Percentiles rank a stretch among this genome's conserved stretches.
Conservation (phyloP, 257 asterid species). For the Solanum chiquidenum region DNA sequence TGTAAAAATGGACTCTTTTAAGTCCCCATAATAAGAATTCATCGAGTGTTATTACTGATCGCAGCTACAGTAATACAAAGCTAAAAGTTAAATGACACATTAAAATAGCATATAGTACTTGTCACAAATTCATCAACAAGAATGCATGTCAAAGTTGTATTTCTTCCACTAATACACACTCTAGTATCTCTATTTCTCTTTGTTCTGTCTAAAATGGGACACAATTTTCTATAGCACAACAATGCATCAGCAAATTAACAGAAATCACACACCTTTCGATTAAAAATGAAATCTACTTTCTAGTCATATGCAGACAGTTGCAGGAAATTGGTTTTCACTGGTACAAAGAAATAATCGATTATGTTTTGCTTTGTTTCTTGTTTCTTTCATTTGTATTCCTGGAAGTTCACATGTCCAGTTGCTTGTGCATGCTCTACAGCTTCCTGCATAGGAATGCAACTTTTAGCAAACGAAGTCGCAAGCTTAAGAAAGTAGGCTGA, state of each 20-base stretch:
- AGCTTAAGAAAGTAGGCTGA: not conserved
- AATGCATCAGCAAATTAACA: not conserved
- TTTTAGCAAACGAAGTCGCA: not conserved
- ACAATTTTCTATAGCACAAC: not conserved
- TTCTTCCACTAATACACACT: not conserved
- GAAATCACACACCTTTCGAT: not conserved
- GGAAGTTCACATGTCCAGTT: conserved; percentile 94
- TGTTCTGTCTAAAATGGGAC: not conserved
- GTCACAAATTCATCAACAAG: not conserved
- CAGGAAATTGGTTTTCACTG: not conserved
- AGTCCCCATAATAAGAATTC: not conserved
- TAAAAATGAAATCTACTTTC: not conserved
- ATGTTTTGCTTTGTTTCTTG: not conserved
- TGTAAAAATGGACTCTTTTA: not conserved
- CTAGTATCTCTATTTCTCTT: not conserved
- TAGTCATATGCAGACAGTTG: not conserved
- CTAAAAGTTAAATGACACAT: no score
- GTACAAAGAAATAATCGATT: not conserved
- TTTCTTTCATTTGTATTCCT: conserved; percentile 50
- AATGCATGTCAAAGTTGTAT: not conserved
- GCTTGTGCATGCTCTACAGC: conserved; percentile 89
- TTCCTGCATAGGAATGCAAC: conserved; percentile 40
- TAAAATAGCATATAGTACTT: no score
- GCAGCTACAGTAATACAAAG: no score
- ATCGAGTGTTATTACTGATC: not conserved